Evolutionary conservation across 1,284 basidiomycete genomes (phyloP), one percentile per base, ranked within the genome.

Genomic region (Vanrija pseudolonga): DNA sequence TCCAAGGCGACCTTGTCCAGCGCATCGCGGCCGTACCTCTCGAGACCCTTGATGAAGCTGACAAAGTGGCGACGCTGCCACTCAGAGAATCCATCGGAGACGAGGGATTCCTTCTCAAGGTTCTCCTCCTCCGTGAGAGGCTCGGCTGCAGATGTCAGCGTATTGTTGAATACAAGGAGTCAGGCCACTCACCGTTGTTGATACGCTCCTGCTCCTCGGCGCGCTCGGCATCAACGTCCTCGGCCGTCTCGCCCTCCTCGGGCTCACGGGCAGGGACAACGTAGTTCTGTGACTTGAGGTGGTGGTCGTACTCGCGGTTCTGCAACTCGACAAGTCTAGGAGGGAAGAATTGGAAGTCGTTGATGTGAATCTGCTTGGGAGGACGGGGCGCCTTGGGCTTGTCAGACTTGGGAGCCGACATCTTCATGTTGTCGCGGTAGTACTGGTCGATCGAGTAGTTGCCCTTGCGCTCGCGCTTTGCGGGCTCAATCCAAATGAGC

Each of bases 321-420:
- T 98, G 93, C 44, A 98, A 79, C 66, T 87, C 87, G 11, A 85
- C 81, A 9, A 98, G 78, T 45, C 87, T 81, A 0, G 86, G 83
- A 3, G 94, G 89, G 79, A 90, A 97, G 81, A 99, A 98, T 71
- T 98, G 95, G 82, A 94, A 97, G 73, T 98, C 95, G 78, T 95
- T 87, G 62, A 90, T 93, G 63, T 43, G 63, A 55, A 94, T 84
- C 76, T 96, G 91, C 75, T 95, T 95, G 11, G 94, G 94, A 3
- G 90, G 89, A 18, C 88, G 81, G 3, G 90, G 88, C 36, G 91
- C 77, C 72, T 91, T 94, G 0, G 89, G 86, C 71, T 93, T 91
- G 59, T 93, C 90, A 1, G 82, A 78, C 74, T 93, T 92, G 23
- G 67, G 61, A 6, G 84, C 52, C 47, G 4, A 87, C 84, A 39